These are phyloP conservation scores for Xylariaceae sp. DNA, from an alignment of 2,329 filamentous ascomycete genomes.

Conservation along the genomic window DNA sequence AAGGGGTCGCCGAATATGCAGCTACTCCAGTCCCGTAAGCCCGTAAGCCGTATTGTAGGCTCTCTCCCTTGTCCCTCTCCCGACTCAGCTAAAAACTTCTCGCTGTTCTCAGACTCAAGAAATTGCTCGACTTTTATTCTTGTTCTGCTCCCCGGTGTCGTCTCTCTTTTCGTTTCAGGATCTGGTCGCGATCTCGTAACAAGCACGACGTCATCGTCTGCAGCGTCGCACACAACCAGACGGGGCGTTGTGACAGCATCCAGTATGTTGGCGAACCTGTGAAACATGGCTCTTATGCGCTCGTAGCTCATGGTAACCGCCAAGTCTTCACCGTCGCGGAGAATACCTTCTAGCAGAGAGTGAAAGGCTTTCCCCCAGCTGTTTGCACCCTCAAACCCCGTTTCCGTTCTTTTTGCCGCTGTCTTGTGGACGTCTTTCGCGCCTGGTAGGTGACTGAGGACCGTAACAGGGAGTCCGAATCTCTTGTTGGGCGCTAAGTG, in stretches of 20 bases:
- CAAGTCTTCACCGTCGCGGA: slow-evolving; percentile 59
- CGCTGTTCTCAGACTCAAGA: neutral
- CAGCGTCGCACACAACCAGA: slow-evolving; percentile 52
- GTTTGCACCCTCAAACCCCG: slow-evolving; percentile 26
- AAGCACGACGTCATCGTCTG: slow-evolving; percentile 48
- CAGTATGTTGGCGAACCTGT: slow-evolving; percentile 45
- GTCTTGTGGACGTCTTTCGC: slow-evolving; percentile 7
- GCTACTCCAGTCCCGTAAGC: slow-evolving; percentile 56
- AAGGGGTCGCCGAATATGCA: slow-evolving; percentile 59
- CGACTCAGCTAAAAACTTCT: too few relatives aligned
- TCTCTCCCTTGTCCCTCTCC: slow-evolving; percentile 5
- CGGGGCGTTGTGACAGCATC: slow-evolving; percentile 49
- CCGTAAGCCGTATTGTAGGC: slow-evolving; percentile 38
- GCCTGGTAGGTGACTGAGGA: slow-evolving; percentile 26
- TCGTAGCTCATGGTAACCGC: slow-evolving; percentile 55
- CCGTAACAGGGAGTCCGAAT: slow-evolving; percentile 45
- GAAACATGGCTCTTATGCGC: slow-evolving; percentile 49
- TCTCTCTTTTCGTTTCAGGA: slow-evolving; percentile 12
- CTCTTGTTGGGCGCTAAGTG: slow-evolving; percentile 42
- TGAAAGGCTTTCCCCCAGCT: slow-evolving; percentile 58
- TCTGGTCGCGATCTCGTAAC: slow-evolving; percentile 30
- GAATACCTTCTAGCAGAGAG: slow-evolving; percentile 49
- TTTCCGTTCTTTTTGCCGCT: slow-evolving; percentile 4
- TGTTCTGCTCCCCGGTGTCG: neutral
- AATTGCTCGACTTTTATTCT: slow-evolving; percentile 4